A percentile compares a stretch with the other conserved stretches of the same genome.
These are phyloP conservation scores for Beauveria sp. DNA, from an alignment of 2,329 filamentous ascomycete species.

Conservation along the genomic window DNA sequence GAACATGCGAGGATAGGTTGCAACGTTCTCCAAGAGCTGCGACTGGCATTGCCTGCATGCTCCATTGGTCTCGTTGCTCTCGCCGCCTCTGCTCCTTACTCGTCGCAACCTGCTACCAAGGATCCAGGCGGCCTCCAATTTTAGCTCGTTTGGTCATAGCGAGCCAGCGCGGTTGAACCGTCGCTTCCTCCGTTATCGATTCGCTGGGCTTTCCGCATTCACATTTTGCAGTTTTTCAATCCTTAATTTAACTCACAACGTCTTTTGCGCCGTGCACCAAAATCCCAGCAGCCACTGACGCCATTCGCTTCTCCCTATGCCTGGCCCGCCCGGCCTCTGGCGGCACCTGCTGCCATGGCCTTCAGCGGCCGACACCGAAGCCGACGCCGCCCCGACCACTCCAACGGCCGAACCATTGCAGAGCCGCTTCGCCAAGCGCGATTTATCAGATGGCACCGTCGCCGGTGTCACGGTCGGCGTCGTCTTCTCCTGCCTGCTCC, in stretches of 20 bases:
- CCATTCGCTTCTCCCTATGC: background rate
- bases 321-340: slow-evolving; percentile 2
- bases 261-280: background rate
- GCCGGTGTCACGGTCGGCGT: slow-evolving; percentile 31
- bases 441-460: slow-evolving; percentile 27
- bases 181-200: background rate
- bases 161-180: background rate
- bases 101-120: background rate
- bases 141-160: background rate
- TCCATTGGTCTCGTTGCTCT: background rate
- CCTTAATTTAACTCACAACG: background rate
- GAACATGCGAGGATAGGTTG: background rate
- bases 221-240: background rate
- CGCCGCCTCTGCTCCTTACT: background rate
- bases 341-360: slow-evolving; percentile 6
- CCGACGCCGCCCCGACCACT: background rate
- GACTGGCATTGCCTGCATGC: background rate
- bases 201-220: background rate
- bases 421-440: background rate
- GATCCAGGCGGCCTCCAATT: slow-evolving; percentile 7
- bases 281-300: background rate
- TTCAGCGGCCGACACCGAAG: background rate
- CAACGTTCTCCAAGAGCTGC: background rate
- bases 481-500: slow-evolving; percentile 24
- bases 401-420: background rate